phyloP scores from a whole-genome alignment of 805 yeast genomes.

The Candida easanensis region DNA sequence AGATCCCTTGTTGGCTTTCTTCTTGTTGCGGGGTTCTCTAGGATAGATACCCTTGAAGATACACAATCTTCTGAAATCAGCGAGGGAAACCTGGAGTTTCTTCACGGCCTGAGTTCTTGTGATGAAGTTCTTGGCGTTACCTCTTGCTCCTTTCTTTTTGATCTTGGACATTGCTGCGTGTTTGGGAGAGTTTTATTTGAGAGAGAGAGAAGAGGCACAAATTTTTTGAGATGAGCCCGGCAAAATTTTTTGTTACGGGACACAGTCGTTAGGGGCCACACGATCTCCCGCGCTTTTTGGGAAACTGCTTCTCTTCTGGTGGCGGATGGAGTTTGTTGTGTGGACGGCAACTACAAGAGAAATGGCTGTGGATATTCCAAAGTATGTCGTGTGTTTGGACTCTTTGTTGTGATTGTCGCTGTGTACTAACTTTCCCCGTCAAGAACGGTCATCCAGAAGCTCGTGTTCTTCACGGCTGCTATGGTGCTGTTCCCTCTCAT shows the following conservation, averaged over 20 bases:
- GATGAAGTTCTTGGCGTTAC: conserved; percentile 88
- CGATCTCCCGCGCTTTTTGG: not conserved
- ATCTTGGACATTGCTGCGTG: conserved; percentile 27
- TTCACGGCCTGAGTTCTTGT: conserved; percentile 94
- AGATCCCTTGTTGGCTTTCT: conserved; percentile 97
- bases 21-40: conserved; percentile 92
- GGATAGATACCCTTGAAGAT: conserved; percentile 98
- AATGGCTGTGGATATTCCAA: conserved; percentile 29
- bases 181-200: not conserved
- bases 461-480: conserved; percentile 70
- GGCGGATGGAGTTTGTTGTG: too few species aligned
- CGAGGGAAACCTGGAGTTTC: conserved; percentile 87
- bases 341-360: not conserved
- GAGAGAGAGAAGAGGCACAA: not conserved
- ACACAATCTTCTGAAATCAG: conserved; percentile 95
- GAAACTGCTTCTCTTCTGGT: too few species aligned
- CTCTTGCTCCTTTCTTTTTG: conserved; percentile 79
- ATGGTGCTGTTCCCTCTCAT: conserved; percentile 69
- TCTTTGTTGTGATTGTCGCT: not conserved
- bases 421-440: conserved; percentile 3
- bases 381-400: conserved; percentile 14
- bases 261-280: conserved; percentile 1
- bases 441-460: conserved; percentile 63
- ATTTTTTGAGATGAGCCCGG: conserved; percentile 7
- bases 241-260: conserved; percentile 4